Conservation (phyloP, 192 early-diverging fungal genomes). For the Mortierella antarctica region DNA sequence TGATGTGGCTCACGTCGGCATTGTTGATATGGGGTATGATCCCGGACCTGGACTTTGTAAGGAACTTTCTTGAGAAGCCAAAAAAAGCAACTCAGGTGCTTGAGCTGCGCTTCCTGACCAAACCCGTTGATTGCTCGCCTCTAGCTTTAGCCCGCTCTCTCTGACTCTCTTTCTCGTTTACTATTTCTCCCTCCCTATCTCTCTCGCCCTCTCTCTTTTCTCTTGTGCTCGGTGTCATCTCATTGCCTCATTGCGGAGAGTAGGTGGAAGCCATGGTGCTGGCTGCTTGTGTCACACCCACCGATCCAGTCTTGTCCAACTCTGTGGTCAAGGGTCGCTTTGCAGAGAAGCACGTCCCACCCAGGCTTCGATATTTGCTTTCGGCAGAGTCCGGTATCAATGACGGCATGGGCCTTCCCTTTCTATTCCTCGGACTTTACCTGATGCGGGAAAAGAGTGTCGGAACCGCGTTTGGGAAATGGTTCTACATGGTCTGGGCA, state of each 20-base stretch:
- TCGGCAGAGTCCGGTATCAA: constrained; percentile 87
- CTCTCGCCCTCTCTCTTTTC: no score
- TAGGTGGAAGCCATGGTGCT: constrained; percentile 80
- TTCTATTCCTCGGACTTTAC: constrained; percentile 80
- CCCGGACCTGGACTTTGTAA: constrained; percentile 62
- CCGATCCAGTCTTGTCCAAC: constrained; percentile 94
- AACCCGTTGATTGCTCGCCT: not conserved
- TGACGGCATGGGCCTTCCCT: constrained; percentile 88
- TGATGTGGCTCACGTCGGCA: constrained; percentile 83
- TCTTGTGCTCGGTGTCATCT: no score
- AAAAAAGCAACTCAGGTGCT: not conserved
- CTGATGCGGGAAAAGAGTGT: constrained; percentile 61
- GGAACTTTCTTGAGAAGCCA: constrained; percentile 10
- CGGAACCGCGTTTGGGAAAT: constrained; percentile 75
- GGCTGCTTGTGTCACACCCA: constrained; percentile 88
- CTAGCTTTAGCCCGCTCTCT: not conserved
- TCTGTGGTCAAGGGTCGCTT: constrained; percentile 91
- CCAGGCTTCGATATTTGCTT: constrained; percentile 73
- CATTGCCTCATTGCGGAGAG: no score
- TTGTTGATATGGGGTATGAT: constrained; percentile 68
- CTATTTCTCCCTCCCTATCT: not conserved
- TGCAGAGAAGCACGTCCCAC: constrained; percentile 86
- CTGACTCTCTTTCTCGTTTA: not conserved
- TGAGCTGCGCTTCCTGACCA: not conserved
- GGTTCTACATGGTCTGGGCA: constrained; percentile 73